Evolutionary conservation across 2,329 filamentous ascomycete genomes (phyloP).

Genomic region (Aspergillus eucalypticola): DNA sequence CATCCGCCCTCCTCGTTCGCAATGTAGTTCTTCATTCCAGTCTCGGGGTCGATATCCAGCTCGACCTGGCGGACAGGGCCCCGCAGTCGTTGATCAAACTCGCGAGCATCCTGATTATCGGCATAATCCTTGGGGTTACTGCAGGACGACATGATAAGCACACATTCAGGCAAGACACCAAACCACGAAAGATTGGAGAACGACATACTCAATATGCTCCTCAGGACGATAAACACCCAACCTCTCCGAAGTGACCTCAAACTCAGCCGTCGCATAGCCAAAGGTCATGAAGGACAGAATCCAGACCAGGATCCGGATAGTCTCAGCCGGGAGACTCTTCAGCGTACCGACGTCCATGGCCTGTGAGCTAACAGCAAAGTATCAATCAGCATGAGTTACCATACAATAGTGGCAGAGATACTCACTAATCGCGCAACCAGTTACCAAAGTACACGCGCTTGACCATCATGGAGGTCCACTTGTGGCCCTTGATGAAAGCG

Average conservation of each 20-base stretch:
- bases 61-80: slow-evolving; percentile 73
- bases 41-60: slow-evolving; percentile 70
- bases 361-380: slow-evolving; percentile 56
- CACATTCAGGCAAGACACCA: neutral
- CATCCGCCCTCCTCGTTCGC: slow-evolving; percentile 83
- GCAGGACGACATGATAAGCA: slow-evolving; percentile 46
- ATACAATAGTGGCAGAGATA: slow-evolving; percentile 3
- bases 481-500: slow-evolving; percentile 75
- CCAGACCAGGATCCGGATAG: slow-evolving; percentile 78
- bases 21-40: slow-evolving; percentile 99
- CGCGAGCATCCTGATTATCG: slow-evolving; percentile 80
- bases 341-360: slow-evolving; percentile 78
- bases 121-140: slow-evolving; percentile 80
- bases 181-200: neutral
- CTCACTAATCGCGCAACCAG: slow-evolving; percentile 75
- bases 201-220: slow-evolving; percentile 51
- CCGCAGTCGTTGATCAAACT: slow-evolving; percentile 73
- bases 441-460: slow-evolving; percentile 83
- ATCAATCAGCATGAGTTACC: slow-evolving; percentile 1
- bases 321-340: slow-evolving; percentile 75
- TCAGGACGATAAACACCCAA: slow-evolving; percentile 80
- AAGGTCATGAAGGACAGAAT: slow-evolving; percentile 78
- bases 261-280: slow-evolving; percentile 82
- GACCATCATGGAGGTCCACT: slow-evolving; percentile 79
- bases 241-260: slow-evolving; percentile 78